A percentile compares a stretch with the other conserved stretches of the same genome.
Conservation (phyloP, 202 grass and related monocot genomes). For the Panicum virgatum region DNA sequence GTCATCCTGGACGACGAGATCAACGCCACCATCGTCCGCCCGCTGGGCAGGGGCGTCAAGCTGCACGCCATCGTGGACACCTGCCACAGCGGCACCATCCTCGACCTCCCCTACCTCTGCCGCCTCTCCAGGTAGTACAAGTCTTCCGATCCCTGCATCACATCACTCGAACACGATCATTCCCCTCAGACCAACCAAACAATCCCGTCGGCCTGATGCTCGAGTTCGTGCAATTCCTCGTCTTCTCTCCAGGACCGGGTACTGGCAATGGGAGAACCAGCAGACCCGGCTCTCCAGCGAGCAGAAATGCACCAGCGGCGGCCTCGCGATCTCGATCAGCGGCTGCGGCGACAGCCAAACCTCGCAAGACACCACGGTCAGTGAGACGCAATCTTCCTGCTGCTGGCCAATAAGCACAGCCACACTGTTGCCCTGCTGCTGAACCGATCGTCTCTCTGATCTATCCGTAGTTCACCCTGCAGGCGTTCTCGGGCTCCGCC, state of each 20-base stretch:
- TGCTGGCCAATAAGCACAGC: too few relatives aligned
- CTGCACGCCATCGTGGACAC: conserved; percentile 86
- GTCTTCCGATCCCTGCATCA: not conserved
- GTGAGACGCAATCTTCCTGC: not conserved
- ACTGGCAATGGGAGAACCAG: conserved; percentile 83
- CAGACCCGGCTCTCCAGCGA: conserved; percentile 27
- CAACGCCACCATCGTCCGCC: conserved; percentile 69
- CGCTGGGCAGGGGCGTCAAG: conserved; percentile 58
- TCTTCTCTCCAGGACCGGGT: conserved; percentile 62
- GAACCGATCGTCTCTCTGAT: too few relatives aligned
- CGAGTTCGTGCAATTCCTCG: not conserved
- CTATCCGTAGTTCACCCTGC: not conserved
- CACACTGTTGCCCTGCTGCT: too few relatives aligned
- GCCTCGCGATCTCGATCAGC: conserved; percentile 84
- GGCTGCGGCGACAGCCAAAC: conserved; percentile 82
- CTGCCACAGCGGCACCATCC: conserved; percentile 90
- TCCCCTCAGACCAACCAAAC: too few relatives aligned
- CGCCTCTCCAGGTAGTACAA: conserved; percentile 63
- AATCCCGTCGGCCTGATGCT: not conserved
- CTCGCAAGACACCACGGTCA: conserved; percentile 63
- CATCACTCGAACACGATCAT: not conserved
- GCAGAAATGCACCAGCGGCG: conserved; percentile 62
- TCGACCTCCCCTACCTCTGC: conserved; percentile 85
- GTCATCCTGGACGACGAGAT: conserved; percentile 84
- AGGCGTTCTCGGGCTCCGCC: conserved; percentile 49